Evolutionary conservation across 345 rosid genomes (phyloP), one percentile per base, ranked within the genome.

Genomic region (Acer campestre): DNA sequence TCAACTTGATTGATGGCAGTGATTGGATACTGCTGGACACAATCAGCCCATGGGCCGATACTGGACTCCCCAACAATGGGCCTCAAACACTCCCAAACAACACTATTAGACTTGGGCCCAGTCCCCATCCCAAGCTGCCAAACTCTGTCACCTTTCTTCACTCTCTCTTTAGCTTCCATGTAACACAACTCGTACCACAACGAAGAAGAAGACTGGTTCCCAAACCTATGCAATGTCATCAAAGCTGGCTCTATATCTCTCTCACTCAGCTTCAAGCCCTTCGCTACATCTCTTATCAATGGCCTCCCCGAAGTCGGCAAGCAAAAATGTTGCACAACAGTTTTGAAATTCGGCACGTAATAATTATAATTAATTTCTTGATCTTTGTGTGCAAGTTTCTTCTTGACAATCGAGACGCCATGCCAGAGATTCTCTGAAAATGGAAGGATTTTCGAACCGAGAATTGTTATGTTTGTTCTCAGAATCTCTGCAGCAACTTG

Each of bases 201-300:
- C 2, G 90, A 81, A 64, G 89, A 84, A 42, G 94, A 88, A 9
- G 90, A 88, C 70, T 90, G 91, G 75, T 88, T 88, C 8, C 93
- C 91, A 66, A 88, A 90, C 73, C 90, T 86, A 73, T 88, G 86
- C 55, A 88, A 75, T 27, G 91, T 87, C 90, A 86, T 85, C 61
- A 86, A 27, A 23, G 91, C 85, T 48, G 89, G 82, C 78, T 90
- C 93, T 31, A 61, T 67, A 49, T 90, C 90, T 7, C 13, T 67
- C 38, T 77, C 85, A 0, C 75, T 78, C 6, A 90, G 85, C 77
- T 81, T 85, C 38, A 88, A 46, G 38, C 84, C 90, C 81, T 85
- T 88, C 1, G 80, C 88, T 29, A 90, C 80, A 75, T 88, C 85
- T 70, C 46, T 76, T 25, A 88, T 85, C 70, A 85, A 67, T 2